Percentiles rank a stretch among this genome's conserved stretches.
Conservation (phyloP, 805 yeast genomes). For the Zygosaccharomyces bailii region DNA sequence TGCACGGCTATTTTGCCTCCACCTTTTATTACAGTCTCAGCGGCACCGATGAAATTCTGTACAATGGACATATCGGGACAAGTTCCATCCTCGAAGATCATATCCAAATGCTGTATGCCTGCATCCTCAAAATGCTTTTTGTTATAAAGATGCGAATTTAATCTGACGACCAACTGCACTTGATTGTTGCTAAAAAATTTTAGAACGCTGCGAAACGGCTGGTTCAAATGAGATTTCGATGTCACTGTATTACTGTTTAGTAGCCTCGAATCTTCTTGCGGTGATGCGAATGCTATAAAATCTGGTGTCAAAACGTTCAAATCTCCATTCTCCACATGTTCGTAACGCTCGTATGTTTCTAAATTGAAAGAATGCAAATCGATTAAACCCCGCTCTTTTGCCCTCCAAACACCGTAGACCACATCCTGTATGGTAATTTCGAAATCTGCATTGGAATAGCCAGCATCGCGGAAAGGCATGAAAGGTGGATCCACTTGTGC, state of each 20-base stretch:
- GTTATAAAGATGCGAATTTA: conserved; percentile 89
- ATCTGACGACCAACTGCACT: conserved; percentile 85
- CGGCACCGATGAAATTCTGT: conserved; percentile 89
- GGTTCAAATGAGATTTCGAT: conserved; percentile 45
- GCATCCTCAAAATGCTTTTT: conserved; percentile 75
- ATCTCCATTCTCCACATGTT: conserved; percentile 96
- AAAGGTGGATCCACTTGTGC: conserved; percentile 90
- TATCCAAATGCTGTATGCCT: conserved; percentile 86
- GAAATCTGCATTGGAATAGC: conserved; percentile 92
- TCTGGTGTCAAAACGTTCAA: conserved; percentile 88
- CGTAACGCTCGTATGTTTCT: conserved; percentile 92
- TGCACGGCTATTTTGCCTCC: conserved; percentile 98
- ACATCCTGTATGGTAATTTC: conserved; percentile 91
- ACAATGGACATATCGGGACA: conserved; percentile 95
- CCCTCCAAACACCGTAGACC: conserved; percentile 96
- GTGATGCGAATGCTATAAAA: conserved; percentile 97
- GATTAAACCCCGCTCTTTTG: conserved; percentile 85
- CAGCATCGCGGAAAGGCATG: conserved; percentile 95
- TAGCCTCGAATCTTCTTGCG: conserved; percentile 59
- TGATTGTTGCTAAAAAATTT: conserved; percentile 67
- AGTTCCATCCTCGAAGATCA: conserved; percentile 97
- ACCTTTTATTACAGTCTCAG: conserved; percentile 77
- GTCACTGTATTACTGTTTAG: conserved; percentile 13
- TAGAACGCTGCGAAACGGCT: conserved; percentile 77
- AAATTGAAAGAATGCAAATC: conserved; percentile 83